Conservation (phyloP, 2,329 filamentous ascomycete genomes). For the Fonsecaea monophora region DNA sequence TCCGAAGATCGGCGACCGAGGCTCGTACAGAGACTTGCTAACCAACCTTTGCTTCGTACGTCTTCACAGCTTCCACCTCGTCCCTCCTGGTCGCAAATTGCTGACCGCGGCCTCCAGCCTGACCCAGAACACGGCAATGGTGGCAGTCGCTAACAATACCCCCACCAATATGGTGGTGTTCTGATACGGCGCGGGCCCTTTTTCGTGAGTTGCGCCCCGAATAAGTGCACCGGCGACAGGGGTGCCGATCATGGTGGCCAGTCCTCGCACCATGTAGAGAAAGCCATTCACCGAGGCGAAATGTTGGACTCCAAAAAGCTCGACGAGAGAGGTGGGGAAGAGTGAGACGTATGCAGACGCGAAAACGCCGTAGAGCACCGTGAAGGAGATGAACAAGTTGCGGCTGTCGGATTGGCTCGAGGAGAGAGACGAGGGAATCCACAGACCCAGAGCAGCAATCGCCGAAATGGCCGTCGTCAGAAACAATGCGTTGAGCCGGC, state of each 20-base stretch:
- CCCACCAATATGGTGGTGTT: conserved; percentile 42
- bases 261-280: conserved; percentile 49
- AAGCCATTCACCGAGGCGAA: conserved; percentile 49
- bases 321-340: conserved; percentile 50
- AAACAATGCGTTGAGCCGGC: conserved; percentile 50
- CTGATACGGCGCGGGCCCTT: conserved; percentile 42
- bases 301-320: conserved; percentile 48
- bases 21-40: too few relatives aligned
- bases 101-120: conserved; percentile 38
- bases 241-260: conserved; percentile 48
- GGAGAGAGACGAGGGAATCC: conserved; percentile 35
- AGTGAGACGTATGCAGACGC: conserved; percentile 47
- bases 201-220: conserved; percentile 11
- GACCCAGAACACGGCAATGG: conserved; percentile 42
- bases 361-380: conserved; percentile 47
- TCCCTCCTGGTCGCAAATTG: background rate
- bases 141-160: conserved; percentile 42
- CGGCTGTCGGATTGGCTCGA: conserved; percentile 36
- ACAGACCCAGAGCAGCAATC: conserved; percentile 41
- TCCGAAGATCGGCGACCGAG: background rate
- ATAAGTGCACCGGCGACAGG: conserved; percentile 45
- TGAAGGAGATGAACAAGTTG: conserved; percentile 41
- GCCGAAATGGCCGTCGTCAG: conserved; percentile 44
- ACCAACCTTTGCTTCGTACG: background rate
- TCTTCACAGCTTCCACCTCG: conserved; percentile 15